A percentile compares a stretch with the other conserved stretches of the same genome.
Conservation (phyloP, 2,329 filamentous ascomycete genomes). For the Exophiala mesophila region DNA sequence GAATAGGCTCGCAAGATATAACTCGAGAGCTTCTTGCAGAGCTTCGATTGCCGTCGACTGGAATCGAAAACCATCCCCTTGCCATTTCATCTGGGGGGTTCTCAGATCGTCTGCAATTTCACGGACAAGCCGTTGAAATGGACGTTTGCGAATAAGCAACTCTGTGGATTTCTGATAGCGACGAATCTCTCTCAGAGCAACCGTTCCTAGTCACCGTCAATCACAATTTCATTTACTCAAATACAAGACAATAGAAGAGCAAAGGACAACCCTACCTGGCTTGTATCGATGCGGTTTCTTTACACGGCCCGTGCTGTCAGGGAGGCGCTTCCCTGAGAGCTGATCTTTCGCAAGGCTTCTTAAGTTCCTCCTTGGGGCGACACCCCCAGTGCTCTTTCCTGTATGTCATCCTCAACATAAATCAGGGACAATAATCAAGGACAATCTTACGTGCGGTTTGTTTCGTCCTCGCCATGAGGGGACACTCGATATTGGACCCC, state of each 20-base stretch:
- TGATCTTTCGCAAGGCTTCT: no score
- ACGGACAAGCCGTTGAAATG: slow-evolving; percentile 93
- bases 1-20: slow-evolving; percentile 94
- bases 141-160: slow-evolving; percentile 90
- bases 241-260: slow-evolving; percentile 4
- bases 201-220: slow-evolving; percentile 56
- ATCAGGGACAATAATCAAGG: no score
- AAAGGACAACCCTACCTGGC: slow-evolving; percentile 54
- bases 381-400: no score
- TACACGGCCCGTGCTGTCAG: no score
- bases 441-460: no score
- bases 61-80: slow-evolving; percentile 69
- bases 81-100: slow-evolving; percentile 51
- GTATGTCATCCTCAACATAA: no score
- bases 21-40: slow-evolving; percentile 95
- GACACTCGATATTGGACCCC: no score
- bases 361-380: no score
- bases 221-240: slow-evolving; percentile 1
- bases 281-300: slow-evolving; percentile 89
- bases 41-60: slow-evolving; percentile 95
- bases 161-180: slow-evolving; percentile 96
- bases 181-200: slow-evolving; percentile 95
- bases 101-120: slow-evolving; percentile 95
- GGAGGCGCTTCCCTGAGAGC: no score
- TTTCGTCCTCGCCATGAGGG: no score